Evolutionary conservation across 768 basidiomycete genomes (phyloP), one percentile per base, ranked within the genome.

Genomic region (Pleurotus pulmonarius): DNA sequence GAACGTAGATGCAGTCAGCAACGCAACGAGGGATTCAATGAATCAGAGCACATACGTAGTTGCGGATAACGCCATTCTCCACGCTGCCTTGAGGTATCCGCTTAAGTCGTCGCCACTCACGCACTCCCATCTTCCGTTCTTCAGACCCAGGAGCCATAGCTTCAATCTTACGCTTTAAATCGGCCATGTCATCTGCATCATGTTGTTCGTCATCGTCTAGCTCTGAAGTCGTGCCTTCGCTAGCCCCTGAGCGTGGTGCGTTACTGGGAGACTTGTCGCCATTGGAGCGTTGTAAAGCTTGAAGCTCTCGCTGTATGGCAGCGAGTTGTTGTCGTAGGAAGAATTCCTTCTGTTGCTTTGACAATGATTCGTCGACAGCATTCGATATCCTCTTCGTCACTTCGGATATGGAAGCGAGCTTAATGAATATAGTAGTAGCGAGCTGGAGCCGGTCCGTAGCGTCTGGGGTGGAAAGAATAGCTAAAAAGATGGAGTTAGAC

Each of bases 51-150:
- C 87, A 62, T 64, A 91, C 92, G 67, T 90, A 94, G 66, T 77
- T 87, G 47, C 91, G 77, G 49, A 94, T 87, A 37, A 96, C 94
- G 3, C 93, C 92, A 65, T 91, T 85, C 74, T 97, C 95, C 2
- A 93, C 91, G 51, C 90, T 92, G 15, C 92, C 91, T 34, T 86
- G 84, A 0, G 93, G 92, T n/a, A 92, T 95, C 16, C 92, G 83
- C 68, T 86, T 88, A 29, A 97, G 72, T 43, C 95, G 74, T 63
- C 85, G 83, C 82, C 90, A 91, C 67, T 98, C 95, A 34, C 91
- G 72, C 0, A 87, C 80, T 20, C 88, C 89, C 69, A 89, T 86
- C 67, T 87, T 90, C 41, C 90, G 79, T 66, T 93, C 92, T 67
- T 94, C 92, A 38, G 82, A 85, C 12, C 86, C 87, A 9, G 75